Evolutionary conservation across 1,284 basidiomycete genomes (phyloP).

Genomic region (Trametes sp.): DNA sequence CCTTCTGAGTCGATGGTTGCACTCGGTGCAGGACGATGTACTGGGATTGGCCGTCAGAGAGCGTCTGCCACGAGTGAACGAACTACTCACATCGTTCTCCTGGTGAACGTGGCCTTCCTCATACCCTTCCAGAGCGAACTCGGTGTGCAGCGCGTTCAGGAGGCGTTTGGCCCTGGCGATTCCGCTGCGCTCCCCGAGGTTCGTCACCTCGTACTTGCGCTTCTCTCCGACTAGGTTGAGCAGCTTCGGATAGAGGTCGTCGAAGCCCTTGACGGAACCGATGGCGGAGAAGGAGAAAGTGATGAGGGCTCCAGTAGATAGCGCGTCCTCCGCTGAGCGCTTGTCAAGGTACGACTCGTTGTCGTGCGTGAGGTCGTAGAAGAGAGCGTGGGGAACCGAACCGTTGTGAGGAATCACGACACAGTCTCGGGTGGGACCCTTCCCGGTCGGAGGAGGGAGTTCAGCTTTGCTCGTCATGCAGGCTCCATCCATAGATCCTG

Average conservation of each 20-base stretch:
- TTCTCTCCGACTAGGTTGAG: slow-evolving; percentile 88
- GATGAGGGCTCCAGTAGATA: slow-evolving; percentile 90
- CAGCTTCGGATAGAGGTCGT: slow-evolving; percentile 94
- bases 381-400: slow-evolving; percentile 87
- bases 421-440: slow-evolving; percentile 78
- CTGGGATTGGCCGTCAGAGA: slow-evolving; percentile 47
- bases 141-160: slow-evolving; percentile 86
- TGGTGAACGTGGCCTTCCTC: slow-evolving; percentile 95
- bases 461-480: slow-evolving; percentile 83
- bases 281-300: slow-evolving; percentile 88
- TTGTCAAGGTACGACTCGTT: slow-evolving; percentile 92
- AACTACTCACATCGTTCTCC: slow-evolving; percentile 82
- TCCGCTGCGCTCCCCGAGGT: slow-evolving; percentile 63
- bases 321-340: slow-evolving; percentile 89
- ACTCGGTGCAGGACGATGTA: slow-evolving; percentile 93
- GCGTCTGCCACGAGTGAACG: not conserved
- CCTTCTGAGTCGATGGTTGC: slow-evolving; percentile 89
- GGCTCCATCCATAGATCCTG: slow-evolving; percentile 90
- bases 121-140: slow-evolving; percentile 86
- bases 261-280: slow-evolving; percentile 94
- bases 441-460: slow-evolving; percentile 78
- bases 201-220: slow-evolving; percentile 74
- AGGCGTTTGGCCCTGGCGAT: slow-evolving; percentile 86
- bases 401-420: slow-evolving; percentile 83
- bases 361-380: slow-evolving; percentile 96